phyloP scores from a whole-genome alignment of 2,329 filamentous ascomycete species.

The Penicillium verrucosum region DNA sequence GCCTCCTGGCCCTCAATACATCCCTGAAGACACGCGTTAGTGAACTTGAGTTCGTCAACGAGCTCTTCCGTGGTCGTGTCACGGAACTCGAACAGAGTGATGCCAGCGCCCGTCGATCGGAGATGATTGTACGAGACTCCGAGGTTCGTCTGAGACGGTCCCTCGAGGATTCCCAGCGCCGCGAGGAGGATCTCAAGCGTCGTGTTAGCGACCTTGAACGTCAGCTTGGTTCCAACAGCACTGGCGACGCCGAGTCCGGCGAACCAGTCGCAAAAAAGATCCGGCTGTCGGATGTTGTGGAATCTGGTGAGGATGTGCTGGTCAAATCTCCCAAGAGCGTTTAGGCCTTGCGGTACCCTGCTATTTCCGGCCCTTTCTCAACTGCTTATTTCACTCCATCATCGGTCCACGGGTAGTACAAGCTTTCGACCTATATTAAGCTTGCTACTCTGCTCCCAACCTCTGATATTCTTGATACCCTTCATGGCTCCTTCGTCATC shows the following conservation, averaged over 20 bases:
- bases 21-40: conserved; percentile 91
- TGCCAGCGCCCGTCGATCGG: conserved; percentile 60
- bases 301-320: conserved; percentile 36
- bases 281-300: conserved; percentile 54
- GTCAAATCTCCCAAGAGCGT: conserved; percentile 37
- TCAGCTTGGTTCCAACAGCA: conserved; percentile 37
- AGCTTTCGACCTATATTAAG: neutral
- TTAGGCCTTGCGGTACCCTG: conserved; percentile 15
- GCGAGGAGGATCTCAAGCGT: conserved; percentile 78
- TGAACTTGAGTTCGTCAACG: conserved; percentile 93
- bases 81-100: conserved; percentile 74
- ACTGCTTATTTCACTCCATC: conserved; percentile 2
- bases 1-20: conserved; percentile 74
- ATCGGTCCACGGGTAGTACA: neutral
- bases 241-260: conserved; percentile 27
- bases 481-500: conserved; percentile 33
- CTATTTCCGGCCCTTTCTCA: neutral
- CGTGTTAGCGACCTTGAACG: conserved; percentile 74
- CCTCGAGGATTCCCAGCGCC: conserved; percentile 71
- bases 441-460: conserved; percentile 27
- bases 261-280: conserved; percentile 56
- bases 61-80: conserved; percentile 71
- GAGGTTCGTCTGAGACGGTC: conserved; percentile 58
- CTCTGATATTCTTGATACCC: conserved; percentile 40
- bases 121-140: conserved; percentile 54